Conservation (phyloP, 2,329 filamentous ascomycete species). For the Tolypocladium tundrense region DNA sequence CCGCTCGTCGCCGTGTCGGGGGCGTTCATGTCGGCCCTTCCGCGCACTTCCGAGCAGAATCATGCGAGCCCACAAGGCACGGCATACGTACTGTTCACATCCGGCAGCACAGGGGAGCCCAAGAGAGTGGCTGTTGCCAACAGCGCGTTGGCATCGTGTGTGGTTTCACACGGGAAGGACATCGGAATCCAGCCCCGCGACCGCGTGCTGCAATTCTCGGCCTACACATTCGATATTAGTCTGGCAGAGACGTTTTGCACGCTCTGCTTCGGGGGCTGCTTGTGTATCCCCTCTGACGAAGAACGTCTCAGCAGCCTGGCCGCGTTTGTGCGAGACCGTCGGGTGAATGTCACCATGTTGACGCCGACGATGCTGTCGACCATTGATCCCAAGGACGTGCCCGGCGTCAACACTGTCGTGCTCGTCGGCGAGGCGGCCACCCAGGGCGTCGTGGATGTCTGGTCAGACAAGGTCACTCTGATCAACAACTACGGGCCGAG, state of each 20-base stretch:
- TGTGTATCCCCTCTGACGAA: slow-evolving; percentile 3
- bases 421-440: not conserved
- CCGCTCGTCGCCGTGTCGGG: no score
- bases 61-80: no score
- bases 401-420: not conserved
- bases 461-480: not conserved
- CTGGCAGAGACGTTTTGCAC: not conserved
- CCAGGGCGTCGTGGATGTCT: not conserved
- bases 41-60: no score
- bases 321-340: not conserved
- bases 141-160: not conserved
- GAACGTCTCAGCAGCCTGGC: slow-evolving; percentile 1
- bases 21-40: no score
- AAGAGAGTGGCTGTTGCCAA: slow-evolving; percentile 23
- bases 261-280: not conserved
- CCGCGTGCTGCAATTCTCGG: not conserved
- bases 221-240: slow-evolving; percentile 7
- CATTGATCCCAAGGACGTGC: not conserved
- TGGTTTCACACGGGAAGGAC: not conserved
- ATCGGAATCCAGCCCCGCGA: not conserved
- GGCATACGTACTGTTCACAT: not conserved
- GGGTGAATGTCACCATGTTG: no score
- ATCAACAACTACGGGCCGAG: not conserved
- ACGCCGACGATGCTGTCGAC: slow-evolving; percentile 1
- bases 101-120: slow-evolving; percentile 40